Base-by-base conservation (phyloP, 2,329 filamentous ascomycete species). In the Cyphellophora europaea region DNA sequence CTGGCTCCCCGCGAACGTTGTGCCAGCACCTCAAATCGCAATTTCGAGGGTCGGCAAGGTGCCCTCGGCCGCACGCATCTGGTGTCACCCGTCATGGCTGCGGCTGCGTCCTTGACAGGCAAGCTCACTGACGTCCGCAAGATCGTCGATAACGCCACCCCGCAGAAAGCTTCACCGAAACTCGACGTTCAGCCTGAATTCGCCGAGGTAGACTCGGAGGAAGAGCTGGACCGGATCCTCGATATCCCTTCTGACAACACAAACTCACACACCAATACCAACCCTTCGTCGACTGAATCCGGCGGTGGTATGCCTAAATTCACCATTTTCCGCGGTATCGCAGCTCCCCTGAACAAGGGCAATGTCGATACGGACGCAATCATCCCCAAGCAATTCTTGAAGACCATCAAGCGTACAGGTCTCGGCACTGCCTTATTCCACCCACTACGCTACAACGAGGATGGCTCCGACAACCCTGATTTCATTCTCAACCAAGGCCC, bases 311-410 rank as follows among this genome's bases (percentile, higher is more conserved):
- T 95, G 44, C 79, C 85, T 46, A 85, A 85, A 55, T 96, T 96
- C 64, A 77, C 75, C 15, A 73, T 77, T 30, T 74, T 93, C 49
- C 89, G 82, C 63, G 91, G 89, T 38, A 80, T 89, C 47, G 86
- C 87, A 1, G 91, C 88, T 8, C 85, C 86, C 2, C 67, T 98
- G 61, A 83, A 94, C 43, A 77, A 82, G 51, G 72, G 82, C 48
- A 98, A 98, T 59, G 79, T 95, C 50, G 91, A 98, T 66, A 98
- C 91, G n/a, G 91, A 98, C 53, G 89, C 89, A 55, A 95, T 96
- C 62, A 98, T 98, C 49, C 91, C 91, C 46, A 98, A 98, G 65
- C 91, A 98, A 59, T 98, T 96, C 68, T 74, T 98, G 45, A 98
- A 96, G 70, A 98, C 91, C 27, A 96, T 96, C 65, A 96, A 96